Percentiles rank a stretch among this genome's conserved stretches.
Conservation (phyloP, 306 rosid species). For the Phaseolus lunatus region DNA sequence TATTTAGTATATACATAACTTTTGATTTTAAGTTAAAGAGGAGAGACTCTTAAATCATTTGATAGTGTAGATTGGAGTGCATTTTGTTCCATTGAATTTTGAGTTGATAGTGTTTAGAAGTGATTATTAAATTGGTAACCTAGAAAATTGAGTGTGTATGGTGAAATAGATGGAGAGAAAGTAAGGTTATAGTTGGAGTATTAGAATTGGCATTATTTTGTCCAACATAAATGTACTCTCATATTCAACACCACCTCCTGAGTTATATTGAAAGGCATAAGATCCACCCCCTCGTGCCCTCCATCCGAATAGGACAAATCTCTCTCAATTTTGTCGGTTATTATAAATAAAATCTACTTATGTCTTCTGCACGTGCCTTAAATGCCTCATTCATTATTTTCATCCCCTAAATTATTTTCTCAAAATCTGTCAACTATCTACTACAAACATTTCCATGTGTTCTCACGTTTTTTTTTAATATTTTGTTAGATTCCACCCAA, state of each 20-base stretch:
- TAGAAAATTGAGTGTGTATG: too few species aligned
- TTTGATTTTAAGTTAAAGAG: too few species aligned
- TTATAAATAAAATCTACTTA: constrained; percentile 35
- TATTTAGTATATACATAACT: too few species aligned
- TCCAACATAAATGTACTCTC: constrained; percentile 38
- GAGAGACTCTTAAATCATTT: too few species aligned
- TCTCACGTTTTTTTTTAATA: not conserved
- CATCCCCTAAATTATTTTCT: not conserved
- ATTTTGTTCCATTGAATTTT: too few species aligned
- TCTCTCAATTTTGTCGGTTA: constrained; percentile 42
- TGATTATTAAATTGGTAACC: too few species aligned
- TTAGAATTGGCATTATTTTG: constrained; percentile 33
- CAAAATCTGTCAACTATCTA: not conserved
- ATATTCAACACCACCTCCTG: not conserved
- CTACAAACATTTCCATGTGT: not conserved
- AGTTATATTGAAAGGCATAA: too few species aligned
- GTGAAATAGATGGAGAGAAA: constrained; percentile 2
- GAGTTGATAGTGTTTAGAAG: too few species aligned
- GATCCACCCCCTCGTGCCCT: not conserved
- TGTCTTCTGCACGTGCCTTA: constrained; percentile 33
- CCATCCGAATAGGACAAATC: constrained; percentile 26
- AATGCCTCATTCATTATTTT: not conserved
- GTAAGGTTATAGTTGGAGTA: not conserved
- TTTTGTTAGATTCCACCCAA: not conserved
- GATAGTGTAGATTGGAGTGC: too few species aligned